Evolutionary conservation across 2,329 filamentous ascomycete genomes (phyloP), one percentile per base, ranked within the genome.

Genomic region (Bipolaris sorokiniana): DNA sequence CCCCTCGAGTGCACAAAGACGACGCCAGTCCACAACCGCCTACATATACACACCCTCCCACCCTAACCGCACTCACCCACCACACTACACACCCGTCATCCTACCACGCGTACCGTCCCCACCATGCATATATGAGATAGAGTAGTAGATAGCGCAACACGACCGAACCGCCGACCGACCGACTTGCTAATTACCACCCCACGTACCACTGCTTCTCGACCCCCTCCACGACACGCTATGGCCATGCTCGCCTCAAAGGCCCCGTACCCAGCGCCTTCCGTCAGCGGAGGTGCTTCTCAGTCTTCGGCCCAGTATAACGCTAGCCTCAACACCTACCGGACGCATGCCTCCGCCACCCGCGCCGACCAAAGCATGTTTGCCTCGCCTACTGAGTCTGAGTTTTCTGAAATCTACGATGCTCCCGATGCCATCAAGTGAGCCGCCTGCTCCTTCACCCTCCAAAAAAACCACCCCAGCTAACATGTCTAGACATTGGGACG

Each of bases 371-470:
- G 76, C 52, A 75, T 80, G 64, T 94, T 90, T 72, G 85, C 87
- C 40, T 96, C 91, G 73, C 92, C 93, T 42, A 97, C 92, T 64
- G 91, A 96, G 72, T 96, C 92, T 26, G 92, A 97, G 67, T 97
- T 97, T 77, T 95, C 91, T 22, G 92, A 96, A 64, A 78, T 77
- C 40, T 84, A 85, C 68, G 91, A 94, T 65, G 86, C 86, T 31
- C 84, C 90, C 51, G 89, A 92, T 69, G 87, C 77, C 40, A 75
- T 80, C 48, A 73, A 76, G 78, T 79, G 72, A 47, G 72, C 7
- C 22, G 45, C 46, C 18, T 42, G 36, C 20, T 7, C 16, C 34
- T 13, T 11, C n/a, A n/a, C n/a, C n/a, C n/a, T n/a, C n/a, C n/a
- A n/a, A n/a, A n/a, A n/a, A n/a, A n/a, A n/a, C 2, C 23, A 15